phyloP scores from a whole-genome alignment of 129 eudicot species.

The Pulicaria dysenterica region DNA sequence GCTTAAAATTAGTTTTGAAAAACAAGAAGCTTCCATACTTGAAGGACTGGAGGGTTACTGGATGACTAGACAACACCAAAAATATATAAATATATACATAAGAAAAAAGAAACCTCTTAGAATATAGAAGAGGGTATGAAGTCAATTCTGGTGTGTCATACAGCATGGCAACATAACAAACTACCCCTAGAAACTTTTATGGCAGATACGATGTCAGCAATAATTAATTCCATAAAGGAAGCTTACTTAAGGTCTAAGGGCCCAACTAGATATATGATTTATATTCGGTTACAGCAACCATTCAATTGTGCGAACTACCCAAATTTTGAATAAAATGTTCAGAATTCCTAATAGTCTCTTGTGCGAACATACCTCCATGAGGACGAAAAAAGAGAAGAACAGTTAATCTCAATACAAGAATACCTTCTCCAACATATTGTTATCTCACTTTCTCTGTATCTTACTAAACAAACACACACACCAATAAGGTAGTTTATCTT shows the following conservation, averaged over 20 bases:
- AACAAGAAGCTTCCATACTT: neutral
- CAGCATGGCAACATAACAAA: neutral
- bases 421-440: conserved; percentile 15
- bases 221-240: conserved; percentile 10
- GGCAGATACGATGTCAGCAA: conserved; percentile 4
- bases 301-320: conserved; percentile 7
- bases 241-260: conserved; percentile 22
- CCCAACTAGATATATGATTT: conserved; percentile 22
- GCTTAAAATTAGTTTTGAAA: neutral
- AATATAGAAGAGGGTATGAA: neutral
- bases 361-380: neutral
- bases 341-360: neutral
- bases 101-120: neutral
- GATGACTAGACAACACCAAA: neutral
- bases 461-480: neutral
- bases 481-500: neutral
- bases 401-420: neutral
- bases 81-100: neutral
- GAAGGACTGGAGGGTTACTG: neutral
- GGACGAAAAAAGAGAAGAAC: neutral
- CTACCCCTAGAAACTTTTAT: neutral
- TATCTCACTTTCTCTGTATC: conserved; percentile 21
- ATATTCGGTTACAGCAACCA: neutral
- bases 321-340: neutral
- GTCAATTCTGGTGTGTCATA: neutral